phyloP scores from a whole-genome alignment of 352 stramenopile species.

The Globisporangium echinulatum region DNA sequence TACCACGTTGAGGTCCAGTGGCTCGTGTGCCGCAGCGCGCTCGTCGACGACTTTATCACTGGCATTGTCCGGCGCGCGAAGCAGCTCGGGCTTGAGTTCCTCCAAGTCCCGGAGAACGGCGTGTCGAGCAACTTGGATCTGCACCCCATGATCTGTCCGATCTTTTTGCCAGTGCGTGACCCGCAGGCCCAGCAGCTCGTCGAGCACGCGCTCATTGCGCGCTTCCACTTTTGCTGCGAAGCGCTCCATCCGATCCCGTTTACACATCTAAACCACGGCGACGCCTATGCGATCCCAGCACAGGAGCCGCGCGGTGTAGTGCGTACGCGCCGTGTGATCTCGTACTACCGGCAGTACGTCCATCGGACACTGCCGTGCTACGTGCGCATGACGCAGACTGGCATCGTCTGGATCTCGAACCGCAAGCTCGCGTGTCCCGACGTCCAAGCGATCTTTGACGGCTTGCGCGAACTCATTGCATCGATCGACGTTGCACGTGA shows the following conservation, averaged over 20 bases:
- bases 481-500: constrained; percentile 36
- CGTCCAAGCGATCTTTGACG: not conserved
- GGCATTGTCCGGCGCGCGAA: constrained; percentile 63
- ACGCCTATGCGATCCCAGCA: constrained; percentile 12
- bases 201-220: constrained; percentile 51
- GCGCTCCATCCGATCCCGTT: constrained; percentile 30
- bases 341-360: constrained; percentile 20
- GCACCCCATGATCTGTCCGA: constrained; percentile 67
- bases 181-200: constrained; percentile 41
- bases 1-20: constrained; percentile 85
- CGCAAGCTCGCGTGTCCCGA: not conserved
- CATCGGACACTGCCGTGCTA: constrained; percentile 15
- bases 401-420: not conserved
- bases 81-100: constrained; percentile 65
- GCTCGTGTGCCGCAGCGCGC: constrained; percentile 74
- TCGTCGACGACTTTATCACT: constrained; percentile 78
- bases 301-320: constrained; percentile 9
- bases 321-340: constrained; percentile 11
- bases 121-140: constrained; percentile 75
- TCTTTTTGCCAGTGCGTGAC: constrained; percentile 58
- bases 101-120: constrained; percentile 62
- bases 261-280: constrained; percentile 16
- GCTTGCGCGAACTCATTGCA: constrained; percentile 38
- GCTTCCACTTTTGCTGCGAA: constrained; percentile 70
- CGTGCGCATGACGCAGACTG: constrained; percentile 6